Conservation (phyloP, 345 rosid genomes). For the Excoecaria agallocha region DNA sequence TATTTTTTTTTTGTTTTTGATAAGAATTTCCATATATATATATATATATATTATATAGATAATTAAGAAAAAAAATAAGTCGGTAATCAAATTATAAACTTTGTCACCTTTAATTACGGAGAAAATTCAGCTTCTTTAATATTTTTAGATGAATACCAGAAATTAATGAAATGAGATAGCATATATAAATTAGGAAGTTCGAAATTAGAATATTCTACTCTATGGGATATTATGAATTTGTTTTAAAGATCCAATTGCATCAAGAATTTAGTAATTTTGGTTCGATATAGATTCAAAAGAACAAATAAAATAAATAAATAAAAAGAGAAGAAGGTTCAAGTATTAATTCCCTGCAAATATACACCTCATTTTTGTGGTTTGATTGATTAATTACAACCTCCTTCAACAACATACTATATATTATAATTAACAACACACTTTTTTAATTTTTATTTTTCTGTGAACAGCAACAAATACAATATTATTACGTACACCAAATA, state of each 20-base stretch:
- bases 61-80: no score
- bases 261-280: neutral
- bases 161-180: no score
- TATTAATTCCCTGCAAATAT: constrained; percentile 8
- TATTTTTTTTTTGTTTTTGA: no score
- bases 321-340: neutral
- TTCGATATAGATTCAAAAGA: no score
- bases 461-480: neutral
- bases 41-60: neutral
- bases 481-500: neutral
- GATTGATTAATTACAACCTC: constrained; percentile 1
- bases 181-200: no score
- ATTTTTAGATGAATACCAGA: no score
- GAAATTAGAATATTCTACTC: no score
- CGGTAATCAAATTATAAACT: no score
- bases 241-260: neutral
- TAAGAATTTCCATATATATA: no score
- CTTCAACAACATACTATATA: neutral
- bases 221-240: no score
- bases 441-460: neutral
- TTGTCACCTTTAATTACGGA: no score
- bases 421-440: neutral
- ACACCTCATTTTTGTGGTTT: neutral
- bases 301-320: neutral
- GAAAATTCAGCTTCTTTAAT: no score